phyloP scores from a whole-genome alignment of 192 early-diverging fungal species.

The Linnemannia schmuckeri region DNA sequence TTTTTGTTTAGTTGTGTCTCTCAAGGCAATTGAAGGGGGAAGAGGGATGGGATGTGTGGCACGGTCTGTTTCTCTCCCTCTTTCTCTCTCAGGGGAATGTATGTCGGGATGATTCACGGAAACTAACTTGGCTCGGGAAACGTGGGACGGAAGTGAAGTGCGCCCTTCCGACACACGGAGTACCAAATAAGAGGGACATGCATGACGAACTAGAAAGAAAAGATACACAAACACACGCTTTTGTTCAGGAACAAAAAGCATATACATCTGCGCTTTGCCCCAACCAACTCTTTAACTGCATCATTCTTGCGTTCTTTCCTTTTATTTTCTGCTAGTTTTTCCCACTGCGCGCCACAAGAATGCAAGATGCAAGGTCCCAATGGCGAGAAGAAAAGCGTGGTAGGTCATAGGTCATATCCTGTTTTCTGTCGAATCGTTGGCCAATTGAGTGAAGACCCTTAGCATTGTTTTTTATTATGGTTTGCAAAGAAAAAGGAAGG shows the following conservation, averaged over 20 bases:
- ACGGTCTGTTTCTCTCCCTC: neutral
- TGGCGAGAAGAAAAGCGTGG: too few relatives aligned
- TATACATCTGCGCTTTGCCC: neutral
- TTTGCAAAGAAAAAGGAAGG: neutral
- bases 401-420: neutral
- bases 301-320: neutral
- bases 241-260: neutral
- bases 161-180: neutral
- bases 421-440: neutral
- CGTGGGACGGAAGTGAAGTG: neutral
- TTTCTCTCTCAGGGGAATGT: neutral
- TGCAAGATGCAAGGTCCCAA: too few relatives aligned
- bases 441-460: neutral
- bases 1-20: neutral
- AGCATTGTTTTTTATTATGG: conserved; percentile 1
- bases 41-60: neutral
- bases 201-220: neutral
- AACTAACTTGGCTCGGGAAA: conserved; percentile 1
- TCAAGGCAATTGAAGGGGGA: neutral
- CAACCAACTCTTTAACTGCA: neutral
- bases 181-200: conserved; percentile 5
- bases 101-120: conserved; percentile 3
- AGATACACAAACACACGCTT: neutral
- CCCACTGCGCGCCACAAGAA: neutral
- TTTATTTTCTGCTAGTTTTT: neutral